phyloP scores from a whole-genome alignment of 164 flowering plant species.

The Nelumbo lutea region DNA sequence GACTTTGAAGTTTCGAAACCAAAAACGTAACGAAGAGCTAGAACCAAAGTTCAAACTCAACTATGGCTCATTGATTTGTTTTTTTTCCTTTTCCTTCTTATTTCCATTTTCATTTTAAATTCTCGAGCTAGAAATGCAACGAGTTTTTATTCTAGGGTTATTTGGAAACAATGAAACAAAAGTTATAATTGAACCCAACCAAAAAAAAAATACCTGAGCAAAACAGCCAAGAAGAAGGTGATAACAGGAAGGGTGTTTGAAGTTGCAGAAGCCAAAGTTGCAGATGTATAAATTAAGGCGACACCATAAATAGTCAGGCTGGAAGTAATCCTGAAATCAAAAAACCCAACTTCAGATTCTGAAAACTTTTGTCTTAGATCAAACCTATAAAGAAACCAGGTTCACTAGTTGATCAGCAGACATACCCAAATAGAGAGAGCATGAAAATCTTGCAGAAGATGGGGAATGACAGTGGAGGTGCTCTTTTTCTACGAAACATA shows the following conservation, averaged over 20 bases:
- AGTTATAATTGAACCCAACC: too few relatives aligned
- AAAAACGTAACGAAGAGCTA: too few relatives aligned
- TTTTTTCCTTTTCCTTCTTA: too few relatives aligned
- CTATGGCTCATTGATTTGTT: too few relatives aligned
- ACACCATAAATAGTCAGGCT: slow-evolving; percentile 43
- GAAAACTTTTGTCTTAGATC: neutral
- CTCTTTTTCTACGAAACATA: slow-evolving; percentile 32
- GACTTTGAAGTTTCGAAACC: too few relatives aligned
- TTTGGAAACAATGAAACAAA: too few relatives aligned
- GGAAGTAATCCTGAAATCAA: slow-evolving; percentile 47
- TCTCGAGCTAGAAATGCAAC: too few relatives aligned
- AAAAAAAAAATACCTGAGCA: slow-evolving; percentile 36
- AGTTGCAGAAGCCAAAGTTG: slow-evolving; percentile 63
- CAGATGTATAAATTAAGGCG: slow-evolving; percentile 48
- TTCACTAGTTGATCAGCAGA: too few relatives aligned
- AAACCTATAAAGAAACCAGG: neutral
- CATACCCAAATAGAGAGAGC: slow-evolving; percentile 48
- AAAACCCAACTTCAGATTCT: neutral
- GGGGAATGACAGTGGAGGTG: slow-evolving; percentile 37
- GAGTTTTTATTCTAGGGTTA: too few relatives aligned
- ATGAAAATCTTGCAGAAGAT: slow-evolving; percentile 43
- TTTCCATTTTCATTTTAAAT: too few relatives aligned
- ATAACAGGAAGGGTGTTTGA: slow-evolving; percentile 58
- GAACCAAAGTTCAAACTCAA: too few relatives aligned
- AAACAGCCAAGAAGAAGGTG: slow-evolving; percentile 56